These are phyloP conservation scores for Aspergillus sp. DNA, from an alignment of 2,329 filamentous ascomycete genomes.

Conservation along the genomic window DNA sequence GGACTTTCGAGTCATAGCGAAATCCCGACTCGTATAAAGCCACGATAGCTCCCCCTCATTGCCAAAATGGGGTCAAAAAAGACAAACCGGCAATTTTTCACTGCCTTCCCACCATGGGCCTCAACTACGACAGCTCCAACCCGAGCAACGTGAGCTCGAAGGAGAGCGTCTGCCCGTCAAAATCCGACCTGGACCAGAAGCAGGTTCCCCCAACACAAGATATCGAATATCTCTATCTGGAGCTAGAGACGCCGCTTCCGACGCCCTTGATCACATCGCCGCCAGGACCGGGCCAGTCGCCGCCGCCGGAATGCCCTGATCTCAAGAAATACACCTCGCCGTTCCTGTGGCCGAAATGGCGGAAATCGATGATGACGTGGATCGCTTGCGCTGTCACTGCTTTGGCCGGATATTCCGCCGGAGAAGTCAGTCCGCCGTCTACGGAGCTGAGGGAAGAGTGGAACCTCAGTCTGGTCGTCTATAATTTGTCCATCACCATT, in stretches of 20 bases:
- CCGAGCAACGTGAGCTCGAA: constrained; percentile 4
- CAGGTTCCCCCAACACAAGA: constrained; percentile 16
- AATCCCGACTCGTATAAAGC: neutral
- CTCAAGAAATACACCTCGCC: constrained; percentile 67
- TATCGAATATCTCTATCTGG: constrained; percentile 59
- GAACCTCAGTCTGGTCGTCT: constrained; percentile 61
- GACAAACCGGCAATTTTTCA: neutral
- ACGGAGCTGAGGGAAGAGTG: constrained; percentile 65
- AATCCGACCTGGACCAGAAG: neutral
- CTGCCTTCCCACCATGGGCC: neutral
- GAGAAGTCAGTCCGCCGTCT: constrained; percentile 71
- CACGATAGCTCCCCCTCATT: neutral
- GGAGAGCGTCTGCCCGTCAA: neutral
- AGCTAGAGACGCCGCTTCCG: constrained; percentile 60
- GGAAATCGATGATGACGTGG: constrained; percentile 68
- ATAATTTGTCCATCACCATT: constrained; percentile 72
- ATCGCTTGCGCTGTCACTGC: constrained; percentile 74
- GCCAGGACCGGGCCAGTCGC: constrained; percentile 25
- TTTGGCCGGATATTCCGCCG: constrained; percentile 76
- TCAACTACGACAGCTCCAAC: neutral
- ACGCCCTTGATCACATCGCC: constrained; percentile 34
- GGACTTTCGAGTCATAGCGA: neutral
- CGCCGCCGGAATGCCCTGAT: constrained; percentile 60
- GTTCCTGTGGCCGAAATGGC: constrained; percentile 66
- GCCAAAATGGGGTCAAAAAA: neutral